Percentiles rank a stretch among this genome's conserved stretches.
phyloP scores from a whole-genome alignment of 495 filamentous ascomycete genomes.

The Daldinia caldariorum region DNA sequence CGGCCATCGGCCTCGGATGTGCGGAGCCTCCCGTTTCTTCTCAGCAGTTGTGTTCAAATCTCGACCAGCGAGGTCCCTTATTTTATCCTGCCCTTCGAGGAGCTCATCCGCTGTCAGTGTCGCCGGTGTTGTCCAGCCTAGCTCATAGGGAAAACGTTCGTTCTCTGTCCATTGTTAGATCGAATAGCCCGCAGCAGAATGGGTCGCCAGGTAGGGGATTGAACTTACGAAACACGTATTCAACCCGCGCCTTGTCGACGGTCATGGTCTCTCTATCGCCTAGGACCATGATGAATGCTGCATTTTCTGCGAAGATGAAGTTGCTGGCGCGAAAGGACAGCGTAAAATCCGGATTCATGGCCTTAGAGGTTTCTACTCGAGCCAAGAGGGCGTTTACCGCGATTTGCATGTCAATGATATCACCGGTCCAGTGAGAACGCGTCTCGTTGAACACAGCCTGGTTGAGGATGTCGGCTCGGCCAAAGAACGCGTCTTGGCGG shows the following conservation, averaged over 20 bases:
- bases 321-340: conserved; percentile 48
- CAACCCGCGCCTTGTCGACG: conserved; percentile 51
- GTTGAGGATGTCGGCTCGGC: conserved; percentile 57
- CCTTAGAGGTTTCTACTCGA: conserved; percentile 55
- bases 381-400: conserved; percentile 56
- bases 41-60: too few species aligned
- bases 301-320: conserved; percentile 59
- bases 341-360: conserved; percentile 56
- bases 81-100: too few species aligned
- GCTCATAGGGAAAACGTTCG: conserved; percentile 57
- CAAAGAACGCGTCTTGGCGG: conserved; percentile 57
- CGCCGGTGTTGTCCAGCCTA: too few species aligned
- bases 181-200: neutral
- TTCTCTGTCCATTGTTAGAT: conserved; percentile 51
- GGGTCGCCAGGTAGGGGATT: too few species aligned
- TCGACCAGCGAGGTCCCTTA: too few species aligned
- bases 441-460: conserved; percentile 59
- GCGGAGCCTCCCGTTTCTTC: too few species aligned
- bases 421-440: conserved; percentile 51
- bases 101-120: too few species aligned
- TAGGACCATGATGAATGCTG: conserved; percentile 56
- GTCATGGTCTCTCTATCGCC: conserved; percentile 53
- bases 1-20: too few species aligned
- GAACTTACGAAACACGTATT: conserved; percentile 59
- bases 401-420: conserved; percentile 52